Evolutionary conservation across 2,329 filamentous ascomycete species (phyloP), one percentile per base, ranked within the genome.

Genomic region (Sphaerulina vaccinii): DNA sequence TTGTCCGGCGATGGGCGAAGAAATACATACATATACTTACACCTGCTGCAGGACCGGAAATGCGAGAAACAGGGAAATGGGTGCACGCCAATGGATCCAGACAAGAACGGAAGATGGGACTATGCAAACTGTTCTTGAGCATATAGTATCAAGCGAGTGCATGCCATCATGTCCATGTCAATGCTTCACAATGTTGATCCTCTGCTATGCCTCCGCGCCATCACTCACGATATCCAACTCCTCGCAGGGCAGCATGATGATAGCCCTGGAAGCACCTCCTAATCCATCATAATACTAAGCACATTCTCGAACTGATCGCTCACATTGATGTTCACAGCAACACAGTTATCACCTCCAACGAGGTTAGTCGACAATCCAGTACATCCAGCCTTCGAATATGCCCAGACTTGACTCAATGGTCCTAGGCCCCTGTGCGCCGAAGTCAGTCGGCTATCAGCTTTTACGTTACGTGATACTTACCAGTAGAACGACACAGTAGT

Each of bases 251-350:
- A n/a, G n/a, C n/a, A n/a, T n/a, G n/a, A n/a, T n/a, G n/a, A n/a
- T n/a, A n/a, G n/a, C n/a, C n/a, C n/a, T n/a, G n/a, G n/a, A n/a
- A n/a, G n/a, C 13, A 5, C 32, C 24, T 10, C 42, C 38, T 42
- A 49, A 24, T 49, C 46, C 37, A 49, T 42, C 46, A 41, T 49
- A 6, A 49, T 41, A 22, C 45, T 49, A 16, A 49, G n/a, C 13
- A 49, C 24, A 15, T 40, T 41, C 37, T 49, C 10, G 27, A 49
- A 49, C 35, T 41, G 36, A 27, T 49, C 24, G 23, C 45, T 49
- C 5, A 15, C 27, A 13, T 49, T 49, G 18, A 49, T 40, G 7
- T 41, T 23, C 9, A 49, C 45, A 22, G 45, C 36, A 33, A 41
- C 37, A n/a, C 45, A 49, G 15, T 40, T 33, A 5, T n/a, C 18